Evolutionary conservation across 2,329 filamentous ascomycete genomes (phyloP).

Genomic region (Clonostachys rhizophaga): DNA sequence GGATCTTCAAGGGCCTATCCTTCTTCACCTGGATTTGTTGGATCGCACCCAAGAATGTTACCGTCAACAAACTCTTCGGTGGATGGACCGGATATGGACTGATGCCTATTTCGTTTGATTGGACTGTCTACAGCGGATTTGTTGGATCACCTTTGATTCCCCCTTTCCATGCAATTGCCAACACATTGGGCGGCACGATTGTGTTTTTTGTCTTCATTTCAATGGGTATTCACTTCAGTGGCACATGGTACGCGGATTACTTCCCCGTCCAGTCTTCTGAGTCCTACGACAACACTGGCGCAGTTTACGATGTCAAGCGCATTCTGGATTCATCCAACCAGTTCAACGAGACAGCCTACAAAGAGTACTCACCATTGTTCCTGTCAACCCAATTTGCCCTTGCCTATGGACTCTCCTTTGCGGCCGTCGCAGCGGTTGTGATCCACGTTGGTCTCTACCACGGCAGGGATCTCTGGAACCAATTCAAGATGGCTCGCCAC

Average conservation of each 20-base stretch:
- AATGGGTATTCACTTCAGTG: constrained; percentile 53
- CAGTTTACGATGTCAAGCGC: constrained; percentile 52
- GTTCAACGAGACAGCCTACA: constrained; percentile 58
- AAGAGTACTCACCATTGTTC: constrained; percentile 61
- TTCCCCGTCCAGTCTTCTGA: constrained; percentile 57
- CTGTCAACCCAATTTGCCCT: constrained; percentile 58
- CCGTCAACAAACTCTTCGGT: constrained; percentile 61
- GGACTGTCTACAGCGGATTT: constrained; percentile 42
- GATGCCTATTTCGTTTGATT: constrained; percentile 56
- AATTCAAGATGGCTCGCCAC: constrained; percentile 48
- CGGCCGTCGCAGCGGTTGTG: constrained; percentile 58
- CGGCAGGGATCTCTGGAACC: constrained; percentile 47
- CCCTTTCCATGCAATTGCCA: constrained; percentile 50
- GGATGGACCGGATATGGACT: constrained; percentile 53
- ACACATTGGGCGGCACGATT: constrained; percentile 46
- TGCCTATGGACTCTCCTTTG: constrained; percentile 60
- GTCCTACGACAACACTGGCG: constrained; percentile 61
- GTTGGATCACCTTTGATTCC: constrained; percentile 44
- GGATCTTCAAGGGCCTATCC: constrained; percentile 57
- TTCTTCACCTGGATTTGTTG: constrained; percentile 59
- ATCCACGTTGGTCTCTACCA: constrained; percentile 53
- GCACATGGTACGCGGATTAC: constrained; percentile 52
- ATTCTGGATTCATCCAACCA: constrained; percentile 51
- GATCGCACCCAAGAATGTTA: constrained; percentile 54
- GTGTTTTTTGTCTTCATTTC: constrained; percentile 54